Evolutionary conservation across 139 green algal species (phyloP), one percentile per base, ranked within the genome.

Genomic region (Coccomyxa sp.): DNA sequence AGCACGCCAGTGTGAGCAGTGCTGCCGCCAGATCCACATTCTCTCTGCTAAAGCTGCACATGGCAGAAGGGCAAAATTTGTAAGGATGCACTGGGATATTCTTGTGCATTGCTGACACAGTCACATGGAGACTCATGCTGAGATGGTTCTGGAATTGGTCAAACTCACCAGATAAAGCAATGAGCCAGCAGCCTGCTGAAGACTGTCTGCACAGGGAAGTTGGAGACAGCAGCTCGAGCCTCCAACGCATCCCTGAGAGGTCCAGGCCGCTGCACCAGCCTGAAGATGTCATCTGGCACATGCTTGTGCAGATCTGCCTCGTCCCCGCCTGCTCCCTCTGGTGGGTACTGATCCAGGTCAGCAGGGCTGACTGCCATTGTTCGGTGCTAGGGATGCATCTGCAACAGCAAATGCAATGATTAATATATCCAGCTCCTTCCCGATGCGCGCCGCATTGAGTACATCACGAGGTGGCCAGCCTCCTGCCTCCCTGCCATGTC

Each of bases 161-260:
- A 71, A 71, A 36, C 27, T 22, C n/a, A 71, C 64, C n/a, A 18
- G 29, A 36, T 71, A 6, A 71, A 71, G 64, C 64, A 71, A 22
- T 71, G 64, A 18, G 64, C 64, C 64, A 71, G 24, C 64, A 71
- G 64, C 27, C n/a, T 22, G 64, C 64, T 71, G 29, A 71, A 36
- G 24, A 71, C 64, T 14, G 24, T 36, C 10, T 71, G 12, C n/a
- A 36, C 64, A 34, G 64, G 35, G n/a, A 36, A 31, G 2, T 36
- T 71, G 27, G n/a, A 36, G 64, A 16, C 64, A 34, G 64, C n/a
- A 36, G 64, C 64, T 16, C 64, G 64, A 34, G 64, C 64, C 14
- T 34, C 64, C 27, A 71, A 36, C 6, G 64, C 64, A 71, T 71
- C n/a, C 64, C 64, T 34, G 24, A 71, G 35, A 31, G 27, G 27